phyloP scores from a whole-genome alignment of 2,329 filamentous ascomycete species.

The Fusarium albosuccineum region DNA sequence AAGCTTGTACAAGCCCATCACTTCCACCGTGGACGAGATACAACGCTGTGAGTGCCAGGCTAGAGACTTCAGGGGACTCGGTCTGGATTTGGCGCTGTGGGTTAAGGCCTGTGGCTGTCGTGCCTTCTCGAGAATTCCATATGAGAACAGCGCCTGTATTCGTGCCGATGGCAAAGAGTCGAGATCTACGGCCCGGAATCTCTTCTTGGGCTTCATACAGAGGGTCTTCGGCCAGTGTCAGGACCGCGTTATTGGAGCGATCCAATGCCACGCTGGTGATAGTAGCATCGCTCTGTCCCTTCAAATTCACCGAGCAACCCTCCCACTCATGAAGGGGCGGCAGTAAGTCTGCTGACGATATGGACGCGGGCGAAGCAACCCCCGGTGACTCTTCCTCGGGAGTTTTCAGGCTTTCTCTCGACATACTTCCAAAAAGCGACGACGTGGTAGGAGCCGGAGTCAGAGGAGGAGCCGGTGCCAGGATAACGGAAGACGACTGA shows the following conservation, averaged over 20 bases:
- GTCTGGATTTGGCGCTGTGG: conserved; percentile 89
- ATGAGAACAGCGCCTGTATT: conserved; percentile 80
- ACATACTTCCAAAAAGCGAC: conserved; percentile 50
- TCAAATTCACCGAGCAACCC: conserved; percentile 59
- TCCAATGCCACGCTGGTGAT: conserved; percentile 82
- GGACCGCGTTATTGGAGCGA: conserved; percentile 76
- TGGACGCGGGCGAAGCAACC: conserved; percentile 42
- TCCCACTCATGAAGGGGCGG: conserved; percentile 50
- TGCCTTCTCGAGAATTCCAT: conserved; percentile 83
- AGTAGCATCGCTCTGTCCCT: conserved; percentile 68
- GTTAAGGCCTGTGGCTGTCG: conserved; percentile 61
- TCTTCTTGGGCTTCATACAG: conserved; percentile 66
- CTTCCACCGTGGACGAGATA: conserved; percentile 94
- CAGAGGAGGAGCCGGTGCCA: conserved; percentile 16
- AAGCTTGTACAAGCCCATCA: conserved; percentile 94
- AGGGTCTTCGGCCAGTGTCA: conserved; percentile 84
- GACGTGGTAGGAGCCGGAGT: conserved; percentile 13
- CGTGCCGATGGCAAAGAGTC: conserved; percentile 86
- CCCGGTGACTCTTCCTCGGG: conserved; percentile 40
- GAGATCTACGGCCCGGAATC: conserved; percentile 86
- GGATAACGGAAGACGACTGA: conserved; percentile 19
- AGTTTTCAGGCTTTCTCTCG: conserved; percentile 13
- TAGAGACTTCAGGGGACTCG: conserved; percentile 88
- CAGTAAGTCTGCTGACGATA: conserved; percentile 30
- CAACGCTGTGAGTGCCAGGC: conserved; percentile 83